Evolutionary conservation across 345 rosid species (phyloP).

Genomic region (Lepidium didymum): DNA sequence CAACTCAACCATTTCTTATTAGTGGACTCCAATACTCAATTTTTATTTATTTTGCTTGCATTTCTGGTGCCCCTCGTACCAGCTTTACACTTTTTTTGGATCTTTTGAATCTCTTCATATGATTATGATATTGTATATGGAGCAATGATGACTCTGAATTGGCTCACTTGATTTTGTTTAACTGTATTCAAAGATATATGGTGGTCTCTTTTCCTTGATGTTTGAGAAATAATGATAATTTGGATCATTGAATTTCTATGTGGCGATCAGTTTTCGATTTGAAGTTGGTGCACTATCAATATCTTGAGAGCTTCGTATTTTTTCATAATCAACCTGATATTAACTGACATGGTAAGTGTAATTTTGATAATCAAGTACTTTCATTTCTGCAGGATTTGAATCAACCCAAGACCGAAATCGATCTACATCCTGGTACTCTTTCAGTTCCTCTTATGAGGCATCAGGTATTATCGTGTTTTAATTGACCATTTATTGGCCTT

Average conservation of each 20-base stretch:
- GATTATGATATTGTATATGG: neutral
- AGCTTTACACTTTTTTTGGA: neutral
- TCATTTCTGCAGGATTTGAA: slow-evolving; percentile 56
- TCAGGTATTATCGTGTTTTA: slow-evolving; percentile 58
- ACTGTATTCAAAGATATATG: neutral
- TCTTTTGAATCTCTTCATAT: neutral
- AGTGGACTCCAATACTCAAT: neutral
- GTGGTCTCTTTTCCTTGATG: neutral
- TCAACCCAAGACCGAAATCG: slow-evolving; percentile 70
- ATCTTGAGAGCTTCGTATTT: neutral
- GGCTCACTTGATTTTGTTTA: neutral
- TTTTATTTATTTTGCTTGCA: neutral
- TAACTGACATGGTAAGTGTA: neutral
- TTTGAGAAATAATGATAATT: neutral
- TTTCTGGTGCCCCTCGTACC: neutral
- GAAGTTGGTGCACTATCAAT: neutral
- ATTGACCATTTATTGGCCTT: slow-evolving; percentile 11
- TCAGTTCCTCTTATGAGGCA: slow-evolving; percentile 85
- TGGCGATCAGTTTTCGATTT: neutral
- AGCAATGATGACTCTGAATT: neutral
- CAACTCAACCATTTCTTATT: neutral
- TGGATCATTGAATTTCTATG: neutral
- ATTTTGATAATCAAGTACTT: neutral
- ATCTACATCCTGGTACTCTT: slow-evolving; percentile 62
- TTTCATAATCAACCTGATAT: neutral